Base-by-base conservation (phyloP, 2,329 filamentous ascomycete genomes). In the Cercospora sesami region DNA sequence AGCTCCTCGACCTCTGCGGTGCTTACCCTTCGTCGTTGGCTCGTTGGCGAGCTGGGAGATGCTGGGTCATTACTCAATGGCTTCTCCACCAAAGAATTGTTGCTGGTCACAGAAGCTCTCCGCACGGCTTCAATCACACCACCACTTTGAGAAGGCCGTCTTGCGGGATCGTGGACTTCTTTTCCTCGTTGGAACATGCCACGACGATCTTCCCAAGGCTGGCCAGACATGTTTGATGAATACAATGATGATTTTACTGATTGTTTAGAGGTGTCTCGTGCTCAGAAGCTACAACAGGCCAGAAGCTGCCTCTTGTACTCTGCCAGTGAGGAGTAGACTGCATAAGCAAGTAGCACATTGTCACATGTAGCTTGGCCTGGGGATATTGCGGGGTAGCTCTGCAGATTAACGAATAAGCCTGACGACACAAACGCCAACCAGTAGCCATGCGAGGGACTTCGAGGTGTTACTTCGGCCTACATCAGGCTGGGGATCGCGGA, bases 181-280 rank as follows among this genome's bases (percentile, higher is more conserved):
- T 78, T 78, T 59, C 76, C 76, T 30, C 69, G 70, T 63, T 78
- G 76, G 60, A 77, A 77, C 69, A 78, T 71, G 42, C 75, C 76
- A 23, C 76, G 73, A 33, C 76, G 73, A 67, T 78, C 76, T 66
- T 70, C 58, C 76, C 76, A 78, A 18, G 69, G 53, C 28, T 51
- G 30, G 51, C 55, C 64, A 28, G 69, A 69, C 67, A 71, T 71
- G 6, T 45, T 39, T 60, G 53, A 51, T 61, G 39, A 23, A 61
- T 36, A 26, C 2, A 18, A 58, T 58, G 10, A 9, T 26, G 23
- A 10, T 59, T 21, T 28, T 45, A 8, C 8, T 28, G 53, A 64
- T 18, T 36, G n/a, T 7, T 10, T 6, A n/a, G 36, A 60, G 21
- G 42, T 23, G 63, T 64, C 60, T 64, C 60, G 63, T 66, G 67